Percentiles rank a stretch among this genome's conserved stretches.
Evolutionary conservation across 1,139 yeast genomes (phyloP).

Genomic region (Hyphopichia pseudoburtonii): DNA sequence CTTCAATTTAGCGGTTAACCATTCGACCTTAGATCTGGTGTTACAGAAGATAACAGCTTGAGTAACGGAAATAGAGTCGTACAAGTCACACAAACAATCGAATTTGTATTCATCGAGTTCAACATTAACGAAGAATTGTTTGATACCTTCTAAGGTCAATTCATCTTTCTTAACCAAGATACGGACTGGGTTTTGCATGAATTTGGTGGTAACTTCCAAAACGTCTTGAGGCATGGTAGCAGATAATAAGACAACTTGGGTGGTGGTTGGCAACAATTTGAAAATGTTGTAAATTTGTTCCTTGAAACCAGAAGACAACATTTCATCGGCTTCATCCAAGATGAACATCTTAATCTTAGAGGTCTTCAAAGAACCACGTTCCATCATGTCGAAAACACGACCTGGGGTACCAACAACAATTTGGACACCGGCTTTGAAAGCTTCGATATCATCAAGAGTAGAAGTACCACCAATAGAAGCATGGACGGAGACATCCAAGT

Average conservation of each 20-base stretch:
- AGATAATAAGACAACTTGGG: slow-evolving; percentile 94
- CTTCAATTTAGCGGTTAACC: slow-evolving; percentile 82
- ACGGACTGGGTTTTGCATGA: slow-evolving; percentile 97
- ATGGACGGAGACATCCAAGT: slow-evolving; percentile 91
- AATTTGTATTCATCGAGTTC: slow-evolving; percentile 92
- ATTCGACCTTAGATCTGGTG: slow-evolving; percentile 97
- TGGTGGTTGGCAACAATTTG: slow-evolving; percentile 88
- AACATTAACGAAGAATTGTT: slow-evolving; percentile 93
- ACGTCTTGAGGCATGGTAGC: slow-evolving; percentile 99
- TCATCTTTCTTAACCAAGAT: slow-evolving; percentile 98
- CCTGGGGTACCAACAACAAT: slow-evolving; percentile 99
- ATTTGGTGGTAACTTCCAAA: slow-evolving; percentile 92
- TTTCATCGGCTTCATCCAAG: slow-evolving; percentile 99
- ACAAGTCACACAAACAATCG: slow-evolving; percentile 94
- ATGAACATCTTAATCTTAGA: slow-evolving; percentile 93
- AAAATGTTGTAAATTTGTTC: slow-evolving; percentile 97
- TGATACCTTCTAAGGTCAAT: slow-evolving; percentile 96
- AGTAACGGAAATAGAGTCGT: slow-evolving; percentile 96
- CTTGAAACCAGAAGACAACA: slow-evolving; percentile 95
- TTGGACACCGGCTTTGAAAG: slow-evolving; percentile 91
- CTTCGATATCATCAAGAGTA: slow-evolving; percentile 86
- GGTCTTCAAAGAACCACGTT: slow-evolving; percentile 88
- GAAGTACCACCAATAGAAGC: slow-evolving; percentile 99
- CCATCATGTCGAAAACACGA: slow-evolving; percentile 97
- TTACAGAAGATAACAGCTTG: slow-evolving; percentile 99